These are phyloP conservation scores for Hypoxylon perforatum DNA, from an alignment of 495 filamentous ascomycete species.

Conservation along the genomic window DNA sequence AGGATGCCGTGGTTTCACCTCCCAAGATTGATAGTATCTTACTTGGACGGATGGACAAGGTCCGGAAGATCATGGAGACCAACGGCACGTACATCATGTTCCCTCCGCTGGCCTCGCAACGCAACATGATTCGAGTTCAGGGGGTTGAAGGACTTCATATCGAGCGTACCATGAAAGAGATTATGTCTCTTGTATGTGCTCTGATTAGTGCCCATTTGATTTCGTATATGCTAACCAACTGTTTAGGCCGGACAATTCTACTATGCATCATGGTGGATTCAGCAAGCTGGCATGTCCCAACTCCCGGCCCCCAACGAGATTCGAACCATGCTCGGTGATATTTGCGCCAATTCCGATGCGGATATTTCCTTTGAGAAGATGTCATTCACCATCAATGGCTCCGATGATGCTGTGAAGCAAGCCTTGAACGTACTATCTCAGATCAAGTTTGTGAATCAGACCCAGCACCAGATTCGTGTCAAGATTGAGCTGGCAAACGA, in stretches of 20 bases:
- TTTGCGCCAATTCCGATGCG: conserved; percentile 94
- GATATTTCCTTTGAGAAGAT: conserved; percentile 94
- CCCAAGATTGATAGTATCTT: conserved; percentile 95
- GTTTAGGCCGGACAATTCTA: conserved; percentile 93
- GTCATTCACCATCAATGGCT: conserved; percentile 92
- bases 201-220: not conserved
- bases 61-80: conserved; percentile 95
- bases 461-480: conserved; percentile 91
- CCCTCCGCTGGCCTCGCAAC: conserved; percentile 82
- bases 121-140: conserved; percentile 84
- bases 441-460: conserved; percentile 86
- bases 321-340: conserved; percentile 90
- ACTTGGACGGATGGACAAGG: conserved; percentile 91
- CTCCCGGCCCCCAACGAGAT: conserved; percentile 81
- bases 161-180: conserved; percentile 90
- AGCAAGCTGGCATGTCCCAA: conserved; percentile 76
- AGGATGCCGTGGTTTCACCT: conserved; percentile 84
- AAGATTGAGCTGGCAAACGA: conserved; percentile 99
- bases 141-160: conserved; percentile 91
- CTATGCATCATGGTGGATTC: conserved; percentile 94
- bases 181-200: conserved; percentile 85
- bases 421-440: conserved; percentile 93
- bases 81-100: conserved; percentile 95
- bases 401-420: conserved; percentile 93
- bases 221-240: conserved; percentile 44